Conservation (phyloP, 2,329 filamentous ascomycete genomes). For the Ceratocystis diversiconidia region DNA sequence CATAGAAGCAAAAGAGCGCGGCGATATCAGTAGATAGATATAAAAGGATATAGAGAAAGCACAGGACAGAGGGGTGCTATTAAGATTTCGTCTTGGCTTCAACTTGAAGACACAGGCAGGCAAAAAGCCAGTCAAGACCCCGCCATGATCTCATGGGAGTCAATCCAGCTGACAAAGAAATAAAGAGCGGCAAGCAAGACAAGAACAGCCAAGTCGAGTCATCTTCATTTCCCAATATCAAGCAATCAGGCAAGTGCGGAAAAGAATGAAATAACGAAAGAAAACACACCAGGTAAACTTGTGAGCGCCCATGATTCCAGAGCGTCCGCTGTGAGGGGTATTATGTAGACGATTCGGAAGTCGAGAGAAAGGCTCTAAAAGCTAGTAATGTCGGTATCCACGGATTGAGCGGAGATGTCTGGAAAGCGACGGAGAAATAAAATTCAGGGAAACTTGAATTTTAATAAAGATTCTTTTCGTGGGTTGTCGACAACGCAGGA, state of each 20-base stretch:
- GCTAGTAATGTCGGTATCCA: neutral
- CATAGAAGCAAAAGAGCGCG: neutral
- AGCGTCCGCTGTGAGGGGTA: conserved; percentile 9
- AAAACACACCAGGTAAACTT: conserved; percentile 17
- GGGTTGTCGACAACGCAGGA: conserved; percentile 2
- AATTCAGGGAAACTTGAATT: neutral
- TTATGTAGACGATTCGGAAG: neutral
- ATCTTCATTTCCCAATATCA: too few species aligned
- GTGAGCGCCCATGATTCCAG: conserved; percentile 17
- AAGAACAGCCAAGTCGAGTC: neutral
- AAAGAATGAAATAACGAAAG: neutral
- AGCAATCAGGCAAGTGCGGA: neutral
- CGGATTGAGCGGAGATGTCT: neutral
- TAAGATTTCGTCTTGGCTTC: neutral
- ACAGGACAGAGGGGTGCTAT: neutral
- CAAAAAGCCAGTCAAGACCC: neutral
- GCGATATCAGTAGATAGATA: neutral
- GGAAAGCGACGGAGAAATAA: neutral
- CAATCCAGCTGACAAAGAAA: neutral
- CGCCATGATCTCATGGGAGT: conserved; percentile 5
- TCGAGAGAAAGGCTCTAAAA: conserved; percentile 1
- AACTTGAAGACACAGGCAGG: neutral
- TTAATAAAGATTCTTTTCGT: neutral
- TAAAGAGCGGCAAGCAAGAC: neutral
- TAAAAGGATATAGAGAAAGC: neutral